Evolutionary conservation across 2,329 filamentous ascomycete species (phyloP), one percentile per base, ranked within the genome.

Genomic region (Claviceps humidiphila): DNA sequence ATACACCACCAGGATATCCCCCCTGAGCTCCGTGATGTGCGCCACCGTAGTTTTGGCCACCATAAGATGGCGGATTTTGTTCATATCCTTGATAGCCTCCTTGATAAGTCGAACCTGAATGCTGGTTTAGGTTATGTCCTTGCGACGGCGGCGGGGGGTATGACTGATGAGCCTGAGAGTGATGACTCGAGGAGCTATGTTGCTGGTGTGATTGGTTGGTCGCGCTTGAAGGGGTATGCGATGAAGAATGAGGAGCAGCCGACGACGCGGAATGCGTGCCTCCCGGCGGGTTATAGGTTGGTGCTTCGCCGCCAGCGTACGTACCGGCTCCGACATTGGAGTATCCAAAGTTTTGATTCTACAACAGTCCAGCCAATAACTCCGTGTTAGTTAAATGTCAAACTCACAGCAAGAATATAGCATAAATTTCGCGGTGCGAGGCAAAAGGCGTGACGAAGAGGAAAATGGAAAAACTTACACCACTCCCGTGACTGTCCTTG

Each of bases 271-370:
- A 58, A 34, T 62, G 59, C 41, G 59, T 52, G 30, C 59, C 61
- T 16, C 64, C 62, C 11, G 65, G 61, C 9, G 69, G 67, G 17
- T 70, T 63, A 54, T 71, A 70, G 5, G 66, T 69, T 13, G 84
- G 84, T 41, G 82, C 79, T 53, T 77, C 72, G 52, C 81, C 72
- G 53, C 81, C 83, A 55, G 71, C 75, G 64, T 86, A 87, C 40
- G 73, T 72, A 45, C 74, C 64, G 44, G 75, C 70, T 44, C 74
- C 75, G 3, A 72, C 64, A 59, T 77, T 77, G 22, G 78, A 80
- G 64, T 85, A 85, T 37, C 81, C 83, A 62, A 78, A 87, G 61
- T 75, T 78, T 57, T 80, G 74, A 54, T 70, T 69, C 71, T 77
- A 56, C 20, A 42, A 30, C 56, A 45, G 11, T 26, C 8, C 34